Evolutionary conservation across 257 asterid species (phyloP), one percentile per base, ranked within the genome.

Genomic region (Buddleja alternifolia): DNA sequence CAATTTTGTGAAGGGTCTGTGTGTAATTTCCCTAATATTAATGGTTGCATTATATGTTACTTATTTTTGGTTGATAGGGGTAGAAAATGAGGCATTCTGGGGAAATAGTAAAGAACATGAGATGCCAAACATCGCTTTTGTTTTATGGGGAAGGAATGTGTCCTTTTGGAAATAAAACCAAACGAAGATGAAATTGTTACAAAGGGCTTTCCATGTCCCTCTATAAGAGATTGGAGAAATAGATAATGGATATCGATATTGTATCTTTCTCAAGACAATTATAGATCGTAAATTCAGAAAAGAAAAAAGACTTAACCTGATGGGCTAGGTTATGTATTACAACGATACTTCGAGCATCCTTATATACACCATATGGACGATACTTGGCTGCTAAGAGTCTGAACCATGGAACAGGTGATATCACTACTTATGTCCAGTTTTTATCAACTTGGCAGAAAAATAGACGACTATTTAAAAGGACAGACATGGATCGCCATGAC

Each of bases 271-370:
- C 46, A 59, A 17, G 37, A 41, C 37, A 24, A 46, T 19, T 50
- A 54, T 54, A 52, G 15, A 14, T 17, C 34, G 23, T 54, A 12
- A 45, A 34, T 19, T 29, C 66, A 20, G 36, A 32, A 71, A 24
- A 60, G 32, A 15, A 55, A 52, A 64, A 67, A 19, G 51, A 54
- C 60, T 61, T 74, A 41, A 94, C 99, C 88, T 94, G 99, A 81
- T 94, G 99, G 73, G 99, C 96, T 69, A 94, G 85, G 78, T 94
- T 91, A 81, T 94, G 99, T 77, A 94, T 91, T 46, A 86, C 87
- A 24, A 84, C 69, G 71, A 89, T 74, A 83, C 96, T 80, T 39
- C 99, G 88, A 71, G 99, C 93, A 79, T 94, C 96, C 92, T 87
- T 87, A 72, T 94, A 94, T 52, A 94, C 97, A 67, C 93, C 93